Evolutionary conservation across 139 green algal species (phyloP).

Genomic region (Bryopsis sp.): DNA sequence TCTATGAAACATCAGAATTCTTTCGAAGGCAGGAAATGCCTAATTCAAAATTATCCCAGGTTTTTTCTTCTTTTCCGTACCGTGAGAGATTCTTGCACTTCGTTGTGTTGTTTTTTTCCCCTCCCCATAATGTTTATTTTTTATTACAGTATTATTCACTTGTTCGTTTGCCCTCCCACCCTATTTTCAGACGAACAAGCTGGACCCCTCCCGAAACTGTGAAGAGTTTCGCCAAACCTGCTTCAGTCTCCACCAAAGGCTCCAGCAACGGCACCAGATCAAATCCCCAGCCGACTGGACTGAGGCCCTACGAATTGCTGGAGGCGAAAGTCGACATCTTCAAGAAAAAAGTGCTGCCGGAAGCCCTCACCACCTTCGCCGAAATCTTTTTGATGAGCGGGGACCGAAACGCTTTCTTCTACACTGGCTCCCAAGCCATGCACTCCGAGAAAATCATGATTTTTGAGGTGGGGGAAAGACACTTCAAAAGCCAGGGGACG

Average conservation of each 20-base stretch:
- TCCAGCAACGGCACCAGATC: background rate
- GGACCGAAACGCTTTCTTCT: slow-evolving; percentile 89
- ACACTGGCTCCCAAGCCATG: slow-evolving; percentile 80
- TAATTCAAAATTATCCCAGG: too few species aligned
- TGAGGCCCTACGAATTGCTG: background rate
- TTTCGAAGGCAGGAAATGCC: too few species aligned
- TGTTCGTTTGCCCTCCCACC: too few species aligned
- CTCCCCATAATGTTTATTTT: too few species aligned
- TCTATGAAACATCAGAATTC: too few species aligned
- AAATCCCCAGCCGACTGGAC: background rate
- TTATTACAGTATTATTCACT: too few species aligned
- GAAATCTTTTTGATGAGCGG: slow-evolving; percentile 84
- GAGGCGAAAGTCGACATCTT: slow-evolving; percentile 31
- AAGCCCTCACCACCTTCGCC: slow-evolving; percentile 43
- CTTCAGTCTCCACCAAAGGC: background rate
- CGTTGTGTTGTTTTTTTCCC: too few species aligned
- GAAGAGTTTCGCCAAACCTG: background rate
- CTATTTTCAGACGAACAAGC: background rate
- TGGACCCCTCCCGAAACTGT: background rate
- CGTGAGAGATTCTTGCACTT: too few species aligned
- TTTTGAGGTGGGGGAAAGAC: slow-evolving; percentile 54
- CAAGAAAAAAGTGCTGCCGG: slow-evolving; percentile 35
- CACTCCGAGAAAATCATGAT: slow-evolving; percentile 78
- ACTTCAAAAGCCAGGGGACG: too few species aligned
- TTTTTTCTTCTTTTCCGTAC: too few species aligned